A percentile compares a stretch with the other conserved stretches of the same genome.
Evolutionary conservation across 352 stramenopile species (phyloP).

Genomic region (Globisporangium takayamanum): DNA sequence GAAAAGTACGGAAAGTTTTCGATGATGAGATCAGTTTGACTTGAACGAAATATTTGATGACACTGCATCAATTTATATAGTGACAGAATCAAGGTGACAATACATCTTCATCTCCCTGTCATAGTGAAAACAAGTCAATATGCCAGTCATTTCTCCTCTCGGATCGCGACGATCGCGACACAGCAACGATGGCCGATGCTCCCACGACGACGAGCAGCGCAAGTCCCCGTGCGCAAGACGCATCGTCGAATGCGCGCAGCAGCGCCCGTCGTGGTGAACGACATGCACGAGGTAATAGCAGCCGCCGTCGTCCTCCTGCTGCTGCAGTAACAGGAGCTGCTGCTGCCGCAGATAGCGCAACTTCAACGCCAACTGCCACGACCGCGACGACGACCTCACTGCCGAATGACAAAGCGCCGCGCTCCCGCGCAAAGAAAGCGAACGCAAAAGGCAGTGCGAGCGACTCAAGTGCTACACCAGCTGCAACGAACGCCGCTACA

Average conservation of each 20-base stretch:
- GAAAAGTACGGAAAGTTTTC: no score
- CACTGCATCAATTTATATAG: no score
- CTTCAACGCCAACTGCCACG: neutral
- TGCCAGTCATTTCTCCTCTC: no score
- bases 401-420: neutral
- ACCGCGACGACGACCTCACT: no score
- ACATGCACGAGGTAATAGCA: neutral
- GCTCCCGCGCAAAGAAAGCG: neutral
- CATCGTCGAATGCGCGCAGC: neutral
- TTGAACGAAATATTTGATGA: no score
- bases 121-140: no score
- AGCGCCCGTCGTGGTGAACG: neutral
- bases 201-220: neutral
- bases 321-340: neutral
- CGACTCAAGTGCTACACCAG: neutral
- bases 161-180: neutral
- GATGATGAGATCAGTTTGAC: no score
- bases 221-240: neutral
- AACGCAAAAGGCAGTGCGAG: neutral
- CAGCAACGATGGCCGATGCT: neutral
- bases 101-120: no score
- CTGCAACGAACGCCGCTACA: neutral
- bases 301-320: neutral
- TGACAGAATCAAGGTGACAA: no score
- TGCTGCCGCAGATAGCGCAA: neutral